phyloP scores from a whole-genome alignment of 2,329 filamentous ascomycete species.

The Plenodomus biglobosus region DNA sequence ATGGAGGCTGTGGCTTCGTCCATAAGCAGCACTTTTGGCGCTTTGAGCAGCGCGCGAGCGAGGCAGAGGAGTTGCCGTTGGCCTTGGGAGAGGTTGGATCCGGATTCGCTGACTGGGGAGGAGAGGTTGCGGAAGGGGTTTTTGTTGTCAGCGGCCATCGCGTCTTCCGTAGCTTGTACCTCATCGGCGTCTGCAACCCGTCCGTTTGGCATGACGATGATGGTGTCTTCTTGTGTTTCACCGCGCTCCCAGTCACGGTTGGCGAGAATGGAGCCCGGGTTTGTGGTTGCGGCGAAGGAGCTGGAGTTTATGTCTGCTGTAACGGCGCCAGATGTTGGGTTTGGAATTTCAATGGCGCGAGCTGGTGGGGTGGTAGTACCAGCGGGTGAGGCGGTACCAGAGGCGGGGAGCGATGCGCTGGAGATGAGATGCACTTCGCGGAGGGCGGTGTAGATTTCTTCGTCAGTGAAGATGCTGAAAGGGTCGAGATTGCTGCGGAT shows the following conservation, averaged over 20 bases:
- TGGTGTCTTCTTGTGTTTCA: conserved; percentile 32
- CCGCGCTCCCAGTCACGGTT: conserved; percentile 33
- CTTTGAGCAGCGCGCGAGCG: conserved; percentile 87
- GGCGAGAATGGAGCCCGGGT: conserved; percentile 36
- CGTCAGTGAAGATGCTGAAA: conserved; percentile 84
- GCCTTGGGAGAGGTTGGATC: conserved; percentile 91
- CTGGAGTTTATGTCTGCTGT: conserved; percentile 31
- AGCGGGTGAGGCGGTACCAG: conserved; percentile 26
- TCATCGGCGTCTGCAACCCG: conserved; percentile 31
- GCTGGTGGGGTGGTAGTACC: conserved; percentile 20
- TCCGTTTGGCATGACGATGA: conserved; percentile 36
- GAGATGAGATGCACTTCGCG: conserved; percentile 84
- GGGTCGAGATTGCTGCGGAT: conserved; percentile 92
- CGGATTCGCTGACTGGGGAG: conserved; percentile 83
- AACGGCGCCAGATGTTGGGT: conserved; percentile 29
- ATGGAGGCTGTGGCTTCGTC: conserved; percentile 98
- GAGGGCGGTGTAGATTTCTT: conserved; percentile 84
- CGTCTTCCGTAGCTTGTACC: conserved; percentile 21
- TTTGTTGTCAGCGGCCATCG: conserved; percentile 71
- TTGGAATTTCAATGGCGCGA: conserved; percentile 36
- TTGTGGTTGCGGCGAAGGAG: conserved; percentile 34
- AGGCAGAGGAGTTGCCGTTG: conserved; percentile 94
- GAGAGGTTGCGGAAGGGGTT: conserved; percentile 90
- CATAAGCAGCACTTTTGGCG: conserved; percentile 94
- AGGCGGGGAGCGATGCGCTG: conserved; percentile 44